phyloP scores from a whole-genome alignment of 345 rosid species.

The Alliaria petiolata region DNA sequence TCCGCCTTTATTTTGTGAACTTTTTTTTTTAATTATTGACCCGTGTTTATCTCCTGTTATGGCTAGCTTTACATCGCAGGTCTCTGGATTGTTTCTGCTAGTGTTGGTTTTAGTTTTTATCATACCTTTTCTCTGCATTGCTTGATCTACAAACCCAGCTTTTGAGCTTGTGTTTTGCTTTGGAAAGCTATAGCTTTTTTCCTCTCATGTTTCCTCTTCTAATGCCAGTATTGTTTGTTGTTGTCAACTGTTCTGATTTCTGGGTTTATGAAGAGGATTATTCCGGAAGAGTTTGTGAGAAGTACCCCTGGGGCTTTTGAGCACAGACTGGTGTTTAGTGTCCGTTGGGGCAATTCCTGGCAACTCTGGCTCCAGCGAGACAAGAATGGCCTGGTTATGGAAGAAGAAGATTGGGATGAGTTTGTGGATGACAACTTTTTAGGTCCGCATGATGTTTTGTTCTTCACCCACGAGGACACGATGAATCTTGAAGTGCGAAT shows the following conservation, averaged over 20 bases:
- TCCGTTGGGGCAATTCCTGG: constrained; percentile 28
- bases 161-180: not conserved
- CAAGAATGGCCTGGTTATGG: constrained; percentile 1
- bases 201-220: not conserved
- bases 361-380: constrained; percentile 14
- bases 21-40: not conserved
- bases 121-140: not conserved
- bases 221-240: not conserved
- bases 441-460: not conserved
- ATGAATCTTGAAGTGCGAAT: constrained; percentile 3
- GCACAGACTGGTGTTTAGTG: constrained; percentile 19
- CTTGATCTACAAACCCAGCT: not conserved
- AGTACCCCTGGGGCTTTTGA: not conserved
- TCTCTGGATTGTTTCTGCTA: too few species aligned
- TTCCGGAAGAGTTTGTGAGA: constrained; percentile 21
- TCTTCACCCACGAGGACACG: constrained; percentile 4
- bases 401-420: constrained; percentile 27
- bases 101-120: not conserved
- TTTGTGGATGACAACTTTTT: constrained; percentile 16
- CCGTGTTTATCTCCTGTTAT: not conserved
- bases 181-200: not conserved
- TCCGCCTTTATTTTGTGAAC: not conserved
- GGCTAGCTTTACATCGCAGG: not conserved
- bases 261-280: constrained; percentile 10
- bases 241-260: constrained; percentile 1